Conservation (phyloP, 2,329 filamentous ascomycete species). For the Diaporthe velutina region DNA sequence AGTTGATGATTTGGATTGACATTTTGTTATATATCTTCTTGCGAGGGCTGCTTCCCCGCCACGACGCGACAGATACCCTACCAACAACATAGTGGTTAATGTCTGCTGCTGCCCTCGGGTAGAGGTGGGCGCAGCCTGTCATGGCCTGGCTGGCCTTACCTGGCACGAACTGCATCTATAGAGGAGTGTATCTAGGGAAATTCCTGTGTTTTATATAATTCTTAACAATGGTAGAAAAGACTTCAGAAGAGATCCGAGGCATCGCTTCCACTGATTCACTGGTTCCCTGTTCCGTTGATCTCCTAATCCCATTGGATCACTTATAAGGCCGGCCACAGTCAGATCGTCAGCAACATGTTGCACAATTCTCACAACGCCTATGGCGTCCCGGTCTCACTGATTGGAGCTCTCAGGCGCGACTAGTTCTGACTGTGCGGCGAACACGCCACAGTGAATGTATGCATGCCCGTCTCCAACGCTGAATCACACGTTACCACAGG, state of each 20-base stretch:
- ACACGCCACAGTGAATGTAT: background rate
- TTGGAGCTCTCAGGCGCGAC: background rate
- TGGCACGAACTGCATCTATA: slow-evolving; percentile 35
- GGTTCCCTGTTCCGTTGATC: background rate
- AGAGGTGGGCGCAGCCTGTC: slow-evolving; percentile 24
- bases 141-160: slow-evolving; percentile 29
- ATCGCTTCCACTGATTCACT: background rate
- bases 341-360: background rate
- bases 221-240: slow-evolving; percentile 38
- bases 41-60: slow-evolving; percentile 3
- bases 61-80: slow-evolving; percentile 24
- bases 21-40: slow-evolving; percentile 27
- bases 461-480: background rate
- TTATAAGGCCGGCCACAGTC: background rate
- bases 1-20: slow-evolving; percentile 32
- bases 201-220: slow-evolving; percentile 38
- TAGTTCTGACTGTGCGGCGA: background rate
- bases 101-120: slow-evolving; percentile 33
- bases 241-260: slow-evolving; percentile 12
- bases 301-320: background rate
- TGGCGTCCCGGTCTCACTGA: background rate
- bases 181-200: slow-evolving; percentile 36
- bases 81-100: slow-evolving; percentile 33
- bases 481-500: slow-evolving; percentile 20
- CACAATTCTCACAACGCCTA: background rate